Conservation (phyloP, 2,329 filamentous ascomycete genomes). For the Botrytis aclada region DNA sequence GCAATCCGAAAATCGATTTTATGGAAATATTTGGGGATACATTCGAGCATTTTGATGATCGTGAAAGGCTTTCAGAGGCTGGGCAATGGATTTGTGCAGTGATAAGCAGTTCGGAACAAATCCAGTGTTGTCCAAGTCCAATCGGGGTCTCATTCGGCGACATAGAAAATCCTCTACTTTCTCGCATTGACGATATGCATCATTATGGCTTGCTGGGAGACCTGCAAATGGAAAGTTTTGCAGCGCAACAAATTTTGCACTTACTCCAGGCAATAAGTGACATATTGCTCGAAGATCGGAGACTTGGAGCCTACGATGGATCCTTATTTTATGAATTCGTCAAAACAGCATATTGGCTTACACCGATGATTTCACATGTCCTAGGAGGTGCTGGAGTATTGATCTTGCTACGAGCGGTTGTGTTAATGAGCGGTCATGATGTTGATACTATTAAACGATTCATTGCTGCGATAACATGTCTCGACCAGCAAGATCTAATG, state of each 20-base stretch:
- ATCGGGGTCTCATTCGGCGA: background rate
- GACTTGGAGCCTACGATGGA: background rate
- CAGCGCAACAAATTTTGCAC: constrained; percentile 13
- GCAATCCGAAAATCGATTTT: constrained; percentile 10
- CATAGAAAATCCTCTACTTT: background rate
- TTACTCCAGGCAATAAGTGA: constrained; percentile 15
- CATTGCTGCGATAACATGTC: background rate
- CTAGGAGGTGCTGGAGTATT: constrained; percentile 14
- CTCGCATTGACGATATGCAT: background rate
- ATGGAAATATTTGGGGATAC: background rate
- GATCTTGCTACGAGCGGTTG: constrained; percentile 14
- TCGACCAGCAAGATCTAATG: background rate
- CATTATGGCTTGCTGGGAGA: constrained; percentile 1
- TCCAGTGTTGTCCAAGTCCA: background rate
- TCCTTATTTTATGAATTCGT: constrained; percentile 9
- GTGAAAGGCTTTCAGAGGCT: constrained; percentile 10
- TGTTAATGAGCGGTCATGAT: constrained; percentile 14
- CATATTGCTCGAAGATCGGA: constrained; percentile 11
- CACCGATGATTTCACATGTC: constrained; percentile 3
- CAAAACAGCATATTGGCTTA: background rate
- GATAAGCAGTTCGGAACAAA: constrained; percentile 2
- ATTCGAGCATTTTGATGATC: constrained; percentile 15
- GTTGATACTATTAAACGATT: background rate
- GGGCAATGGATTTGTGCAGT: constrained; percentile 12
- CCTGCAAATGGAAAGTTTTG: background rate